A percentile compares a stretch with the other conserved stretches of the same genome.
These are phyloP conservation scores for Blumeria hordei DNA, from an alignment of 2,329 filamentous ascomycete species.

Conservation along the genomic window DNA sequence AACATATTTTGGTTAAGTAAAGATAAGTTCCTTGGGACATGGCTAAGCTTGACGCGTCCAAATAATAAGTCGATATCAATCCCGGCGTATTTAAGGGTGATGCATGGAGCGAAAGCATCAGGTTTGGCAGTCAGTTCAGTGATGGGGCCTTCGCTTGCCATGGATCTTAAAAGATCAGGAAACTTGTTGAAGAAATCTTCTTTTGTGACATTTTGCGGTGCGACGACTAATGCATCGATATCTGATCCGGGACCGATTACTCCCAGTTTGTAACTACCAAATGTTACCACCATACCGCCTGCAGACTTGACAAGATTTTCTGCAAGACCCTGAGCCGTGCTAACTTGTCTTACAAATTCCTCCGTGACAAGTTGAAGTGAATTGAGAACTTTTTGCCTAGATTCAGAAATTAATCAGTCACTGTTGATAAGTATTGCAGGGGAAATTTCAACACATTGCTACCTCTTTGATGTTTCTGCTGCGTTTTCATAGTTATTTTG, in stretches of 20 bases:
- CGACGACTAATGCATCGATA: constrained; percentile 89
- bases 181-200: constrained; percentile 86
- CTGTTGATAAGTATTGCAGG: neutral
- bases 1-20: constrained; percentile 67
- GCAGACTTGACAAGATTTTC: constrained; percentile 59
- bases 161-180: constrained; percentile 50
- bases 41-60: constrained; percentile 45
- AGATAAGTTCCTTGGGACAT: constrained; percentile 48
- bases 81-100: constrained; percentile 76
- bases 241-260: constrained; percentile 90
- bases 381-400: constrained; percentile 32
- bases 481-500: constrained; percentile 82
- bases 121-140: constrained; percentile 66
- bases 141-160: constrained; percentile 57
- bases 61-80: constrained; percentile 94
- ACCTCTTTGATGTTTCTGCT: constrained; percentile 67
- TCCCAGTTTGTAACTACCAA: constrained; percentile 82
- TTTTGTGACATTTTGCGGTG: constrained; percentile 66
- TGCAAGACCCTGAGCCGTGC: constrained; percentile 30
- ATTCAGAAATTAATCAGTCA: constrained; percentile 15
- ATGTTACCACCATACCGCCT: constrained; percentile 83
- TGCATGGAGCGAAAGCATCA: constrained; percentile 87
- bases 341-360: constrained; percentile 68
- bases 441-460: constrained; percentile 3
- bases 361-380: constrained; percentile 59